Conservation (phyloP, 2,329 filamentous ascomycete genomes). For the Berkeleyomyces basicola region DNA sequence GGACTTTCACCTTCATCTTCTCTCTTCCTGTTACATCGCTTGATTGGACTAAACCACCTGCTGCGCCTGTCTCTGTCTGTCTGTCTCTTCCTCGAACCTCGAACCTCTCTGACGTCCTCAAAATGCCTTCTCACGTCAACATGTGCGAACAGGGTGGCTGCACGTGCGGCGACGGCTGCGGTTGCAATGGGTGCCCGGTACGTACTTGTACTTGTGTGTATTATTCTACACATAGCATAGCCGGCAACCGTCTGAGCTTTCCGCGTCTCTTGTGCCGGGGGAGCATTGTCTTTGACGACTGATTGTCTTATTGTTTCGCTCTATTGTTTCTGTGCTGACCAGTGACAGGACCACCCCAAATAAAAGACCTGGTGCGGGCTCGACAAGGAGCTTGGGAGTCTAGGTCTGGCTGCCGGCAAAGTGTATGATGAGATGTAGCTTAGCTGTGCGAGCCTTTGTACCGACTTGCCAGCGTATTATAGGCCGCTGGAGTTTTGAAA, state of each 20-base stretch:
- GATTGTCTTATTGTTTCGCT: no score
- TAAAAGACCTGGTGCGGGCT: neutral
- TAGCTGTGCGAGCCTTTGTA: no score
- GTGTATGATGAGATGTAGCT: no score
- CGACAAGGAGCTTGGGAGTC: neutral
- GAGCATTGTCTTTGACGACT: no score
- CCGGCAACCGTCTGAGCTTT: neutral
- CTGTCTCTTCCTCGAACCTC: neutral
- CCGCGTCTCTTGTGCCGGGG: no score
- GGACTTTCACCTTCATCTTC: neutral
- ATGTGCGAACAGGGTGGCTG: slow-evolving; percentile 24
- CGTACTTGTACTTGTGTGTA: slow-evolving; percentile 15
- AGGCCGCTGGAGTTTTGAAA: no score
- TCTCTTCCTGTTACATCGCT: neutral
- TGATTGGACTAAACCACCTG: neutral
- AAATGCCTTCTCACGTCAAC: slow-evolving; percentile 29
- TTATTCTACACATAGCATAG: neutral
- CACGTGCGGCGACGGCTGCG: slow-evolving; percentile 27
- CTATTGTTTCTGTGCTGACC: neutral
- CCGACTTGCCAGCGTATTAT: no score
- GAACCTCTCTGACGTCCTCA: slow-evolving; percentile 15
- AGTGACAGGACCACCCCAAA: neutral
- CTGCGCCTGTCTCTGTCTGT: neutral
- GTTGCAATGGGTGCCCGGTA: slow-evolving; percentile 29
- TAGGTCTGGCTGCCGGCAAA: no score